phyloP scores from a whole-genome alignment of 768 basidiomycete genomes.

The Leccinum arenicola region DNA sequence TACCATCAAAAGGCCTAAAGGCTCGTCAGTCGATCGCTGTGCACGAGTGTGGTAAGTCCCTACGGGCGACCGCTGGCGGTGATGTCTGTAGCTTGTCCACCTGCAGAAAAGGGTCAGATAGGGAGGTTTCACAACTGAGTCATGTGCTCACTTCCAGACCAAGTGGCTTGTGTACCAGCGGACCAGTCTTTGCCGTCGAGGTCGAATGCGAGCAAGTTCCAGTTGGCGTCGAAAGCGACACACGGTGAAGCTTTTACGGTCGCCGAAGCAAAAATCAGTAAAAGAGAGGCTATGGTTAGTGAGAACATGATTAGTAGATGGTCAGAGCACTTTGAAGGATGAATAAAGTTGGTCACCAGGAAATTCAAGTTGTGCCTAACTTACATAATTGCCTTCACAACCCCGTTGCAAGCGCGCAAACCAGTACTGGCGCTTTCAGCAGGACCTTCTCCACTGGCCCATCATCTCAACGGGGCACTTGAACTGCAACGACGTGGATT shows the following conservation, averaged over 20 bases:
- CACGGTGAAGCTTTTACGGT: constrained; percentile 51
- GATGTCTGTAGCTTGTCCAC: constrained; percentile 54
- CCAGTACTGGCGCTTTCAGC: too few relatives aligned
- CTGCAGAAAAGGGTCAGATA: constrained; percentile 15
- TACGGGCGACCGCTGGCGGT: constrained; percentile 78
- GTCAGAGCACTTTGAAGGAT: background rate
- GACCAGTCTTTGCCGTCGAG: constrained; percentile 82
- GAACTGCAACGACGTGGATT: background rate
- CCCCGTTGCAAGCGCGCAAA: too few relatives aligned
- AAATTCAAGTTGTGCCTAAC: background rate
- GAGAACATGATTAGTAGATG: constrained; percentile 31
- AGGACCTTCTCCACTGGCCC: background rate
- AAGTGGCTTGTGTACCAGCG: constrained; percentile 67
- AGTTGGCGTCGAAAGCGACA: constrained; percentile 73
- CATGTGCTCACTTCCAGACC: constrained; percentile 52
- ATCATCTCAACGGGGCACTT: background rate
- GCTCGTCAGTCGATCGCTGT: background rate
- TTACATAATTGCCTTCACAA: background rate
- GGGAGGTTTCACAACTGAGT: background rate
- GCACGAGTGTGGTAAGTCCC: constrained; percentile 26
- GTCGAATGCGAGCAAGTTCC: constrained; percentile 87
- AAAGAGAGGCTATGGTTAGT: constrained; percentile 55
- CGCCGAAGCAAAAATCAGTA: constrained; percentile 36
- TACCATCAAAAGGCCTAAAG: constrained; percentile 60
- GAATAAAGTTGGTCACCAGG: background rate